Evolutionary conservation across 495 filamentous ascomycete genomes (phyloP), one percentile per base, ranked within the genome.

Genomic region (Evernia prunastri): DNA sequence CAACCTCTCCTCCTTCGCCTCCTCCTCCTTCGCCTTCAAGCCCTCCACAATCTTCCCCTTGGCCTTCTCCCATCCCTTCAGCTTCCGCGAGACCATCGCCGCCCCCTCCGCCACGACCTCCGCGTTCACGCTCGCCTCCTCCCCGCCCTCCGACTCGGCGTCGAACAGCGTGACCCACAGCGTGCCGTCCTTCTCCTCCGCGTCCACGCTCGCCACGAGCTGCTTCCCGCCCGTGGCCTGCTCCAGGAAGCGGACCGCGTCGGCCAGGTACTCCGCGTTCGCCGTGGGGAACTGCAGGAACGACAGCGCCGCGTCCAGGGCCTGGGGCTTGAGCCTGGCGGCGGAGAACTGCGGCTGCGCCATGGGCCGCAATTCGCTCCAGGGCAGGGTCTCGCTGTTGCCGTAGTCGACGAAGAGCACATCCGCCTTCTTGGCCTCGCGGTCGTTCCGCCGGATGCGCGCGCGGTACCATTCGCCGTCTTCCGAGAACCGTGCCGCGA

Each of bases 321-420:
- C 93, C 76, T 99, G 95, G 0, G 90, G 77, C 69, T 87, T 89
- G 39, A 99, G 86, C 74, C 87, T 90, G 73, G 89, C 84, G 20
- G 81, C 75, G 17, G 80, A 81, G 81, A 96, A 97, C 71, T 92
- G 87, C 8, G 86, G 75, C 70, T 89, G 85, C 57, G 81, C 81
- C 36, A 97, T 81, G 35, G 92, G 84, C 29, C 94, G 87, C 31
- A 99, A 85, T 54, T 80, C 78, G 13, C 85, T 84, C 90, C 91
- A 97, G 4, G 91, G 86, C 42, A 93, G 77, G 69, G 84, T 84
- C 78, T 97, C 95, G 27, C 84, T 86, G 81, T 99, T 97, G 65
- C 95, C 95, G 74, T 93, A 99, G 76, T 99, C 95, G 66, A 97
- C 85, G 77, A 96, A 99, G 18, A 92, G 74, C 8, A 99, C 86